Evolutionary conservation across 495 filamentous ascomycete species (phyloP), one percentile per base, ranked within the genome.

Genomic region (Mytilinidion resinicola): DNA sequence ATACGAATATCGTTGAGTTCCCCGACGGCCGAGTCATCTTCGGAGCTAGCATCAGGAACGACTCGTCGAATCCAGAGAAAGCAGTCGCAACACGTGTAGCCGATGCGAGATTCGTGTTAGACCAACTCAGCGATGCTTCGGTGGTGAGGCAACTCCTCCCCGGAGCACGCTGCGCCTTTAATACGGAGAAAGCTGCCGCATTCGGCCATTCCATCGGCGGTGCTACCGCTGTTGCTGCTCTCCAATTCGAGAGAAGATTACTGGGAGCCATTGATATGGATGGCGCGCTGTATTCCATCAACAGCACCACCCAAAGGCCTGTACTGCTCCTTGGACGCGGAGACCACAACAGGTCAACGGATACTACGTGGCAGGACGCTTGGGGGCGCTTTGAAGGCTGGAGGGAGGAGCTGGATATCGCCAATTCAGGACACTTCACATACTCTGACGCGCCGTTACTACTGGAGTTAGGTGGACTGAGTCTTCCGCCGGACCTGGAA

Each of bases 181-280:
- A 61, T 25, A 46, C 21, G 10, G 25, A 43, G 12, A 36, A 46
- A 17, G 54, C 48, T 4, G 63, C 43, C 0, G 44, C 55, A 15
- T 55, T 17, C 33, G 80, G 81, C 0, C 80, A 83, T 51, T 82
- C 80, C 0, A 66, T 82, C 9, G 80, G 82, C 19, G 82, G 82
- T n/a, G 75, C 77, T 0, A 69, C 80, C 1, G 66, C 80, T 2
- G 72, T 78, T 5, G 56, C 66, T 9, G 67, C 73, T 3, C 65
- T 79, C 59, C 55, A 68, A 9, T 51, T 63, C 9, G 77, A 82
- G 30, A 47, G 57, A 14, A 69, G 74, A 0, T 63, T 83, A 50
- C 46, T 57, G 0, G 80, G 72, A 3, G 82, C 75, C 1, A 49
- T 80, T 5, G 74, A 78, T 55, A 59, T 80, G 37, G 80, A 82